Percentiles rank a stretch among this genome's conserved stretches.
These are phyloP conservation scores for Endothia cerciana DNA, from an alignment of 2,329 filamentous ascomycete genomes.

Conservation along the genomic window DNA sequence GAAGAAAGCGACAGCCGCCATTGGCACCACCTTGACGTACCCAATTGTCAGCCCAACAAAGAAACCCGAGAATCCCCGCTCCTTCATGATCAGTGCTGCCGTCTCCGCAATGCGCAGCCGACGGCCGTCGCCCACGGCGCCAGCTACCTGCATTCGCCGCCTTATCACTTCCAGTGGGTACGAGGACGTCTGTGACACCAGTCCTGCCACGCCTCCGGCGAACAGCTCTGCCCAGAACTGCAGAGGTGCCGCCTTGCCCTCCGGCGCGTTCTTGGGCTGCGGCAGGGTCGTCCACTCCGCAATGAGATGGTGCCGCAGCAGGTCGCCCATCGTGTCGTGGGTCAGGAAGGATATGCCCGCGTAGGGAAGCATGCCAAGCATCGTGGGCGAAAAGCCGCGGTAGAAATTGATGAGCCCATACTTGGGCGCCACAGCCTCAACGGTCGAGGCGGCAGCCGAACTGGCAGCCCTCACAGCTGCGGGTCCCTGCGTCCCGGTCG, in stretches of 20 bases:
- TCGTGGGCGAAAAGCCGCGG: conserved; percentile 85
- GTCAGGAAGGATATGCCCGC: conserved; percentile 95
- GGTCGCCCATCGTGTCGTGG: conserved; percentile 86
- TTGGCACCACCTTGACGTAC: conserved; percentile 90
- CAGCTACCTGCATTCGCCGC: conserved; percentile 93
- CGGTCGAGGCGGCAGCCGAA: conserved; percentile 45
- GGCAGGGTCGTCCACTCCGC: conserved; percentile 77
- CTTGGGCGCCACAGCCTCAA: conserved; percentile 60
- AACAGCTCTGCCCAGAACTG: conserved; percentile 85
- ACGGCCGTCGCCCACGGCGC: conserved; percentile 88
- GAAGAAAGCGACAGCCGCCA: conserved; percentile 75
- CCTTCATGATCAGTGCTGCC: conserved; percentile 70
- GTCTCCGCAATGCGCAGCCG: conserved; percentile 80
- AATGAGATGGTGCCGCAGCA: conserved; percentile 71
- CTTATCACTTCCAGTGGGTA: conserved; percentile 94
- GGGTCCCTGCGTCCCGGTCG: conserved; percentile 40
- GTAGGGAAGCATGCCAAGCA: conserved; percentile 95
- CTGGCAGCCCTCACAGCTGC: conserved; percentile 48
- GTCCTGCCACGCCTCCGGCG: conserved; percentile 82
- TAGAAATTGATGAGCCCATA: conserved; percentile 89
- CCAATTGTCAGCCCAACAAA: conserved; percentile 93
- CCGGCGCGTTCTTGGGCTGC: conserved; percentile 54
- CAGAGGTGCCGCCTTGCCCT: conserved; percentile 70
- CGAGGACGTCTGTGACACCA: conserved; percentile 88
- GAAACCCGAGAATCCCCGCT: conserved; percentile 80